Evolutionary conservation across 257 asterid genomes (phyloP).

Genomic region (Galeopsis tetrahit): DNA sequence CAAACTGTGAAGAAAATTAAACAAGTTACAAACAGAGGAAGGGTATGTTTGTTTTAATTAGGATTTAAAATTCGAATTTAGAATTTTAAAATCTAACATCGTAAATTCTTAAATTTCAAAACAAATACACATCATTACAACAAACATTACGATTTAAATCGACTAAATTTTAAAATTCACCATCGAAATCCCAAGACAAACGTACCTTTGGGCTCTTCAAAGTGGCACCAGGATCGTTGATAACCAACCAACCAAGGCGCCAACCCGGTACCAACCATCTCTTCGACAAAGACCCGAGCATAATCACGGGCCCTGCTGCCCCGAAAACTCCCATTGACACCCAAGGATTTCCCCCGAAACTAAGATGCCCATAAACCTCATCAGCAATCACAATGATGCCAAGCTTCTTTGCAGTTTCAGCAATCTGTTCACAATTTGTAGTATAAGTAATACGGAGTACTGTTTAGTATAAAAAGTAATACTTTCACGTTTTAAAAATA

Average conservation of each 20-base stretch:
- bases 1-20: constrained; percentile 62
- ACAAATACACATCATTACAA: too few species aligned
- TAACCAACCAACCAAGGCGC: constrained; percentile 94
- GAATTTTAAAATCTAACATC: too few species aligned
- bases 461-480: too few species aligned
- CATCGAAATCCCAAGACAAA: not conserved
- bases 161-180: too few species aligned
- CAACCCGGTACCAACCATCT: constrained; percentile 97
- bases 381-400: constrained; percentile 69
- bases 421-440: constrained; percentile 47
- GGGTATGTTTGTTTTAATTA: too few species aligned
- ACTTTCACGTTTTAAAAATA: too few species aligned
- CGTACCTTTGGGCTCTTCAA: constrained; percentile 69
- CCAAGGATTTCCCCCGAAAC: constrained; percentile 73
- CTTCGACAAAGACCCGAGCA: constrained; percentile 86
- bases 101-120: too few species aligned
- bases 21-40: too few species aligned
- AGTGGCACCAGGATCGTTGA: constrained; percentile 62
- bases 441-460: too few species aligned
- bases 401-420: constrained; percentile 74
- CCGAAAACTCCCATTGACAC: constrained; percentile 90
- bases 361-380: constrained; percentile 92
- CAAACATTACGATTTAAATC: too few species aligned
- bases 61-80: too few species aligned
- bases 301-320: constrained; percentile 64